Evolutionary conservation across 495 filamentous ascomycete genomes (phyloP).

Genomic region (Aspergillus hancockii): DNA sequence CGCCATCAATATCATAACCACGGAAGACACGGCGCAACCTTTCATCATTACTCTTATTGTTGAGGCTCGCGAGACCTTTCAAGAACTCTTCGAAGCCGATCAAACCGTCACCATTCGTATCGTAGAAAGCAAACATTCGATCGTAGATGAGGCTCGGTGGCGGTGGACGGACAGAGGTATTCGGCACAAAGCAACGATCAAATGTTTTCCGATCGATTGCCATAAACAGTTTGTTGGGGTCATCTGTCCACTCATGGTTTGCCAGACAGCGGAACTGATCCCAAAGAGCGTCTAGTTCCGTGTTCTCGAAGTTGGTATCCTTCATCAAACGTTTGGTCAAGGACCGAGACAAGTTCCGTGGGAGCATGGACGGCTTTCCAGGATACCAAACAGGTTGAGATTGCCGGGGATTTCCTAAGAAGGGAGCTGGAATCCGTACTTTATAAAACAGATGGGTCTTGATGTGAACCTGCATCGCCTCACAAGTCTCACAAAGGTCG

Average conservation of each 20-base stretch:
- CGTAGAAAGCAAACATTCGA: slow-evolving; percentile 95
- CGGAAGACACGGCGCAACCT: slow-evolving; percentile 75
- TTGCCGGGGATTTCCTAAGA: slow-evolving; percentile 64
- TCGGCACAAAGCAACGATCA: slow-evolving; percentile 84
- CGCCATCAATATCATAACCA: slow-evolving; percentile 87
- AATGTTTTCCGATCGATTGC: slow-evolving; percentile 92
- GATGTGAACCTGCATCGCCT: slow-evolving; percentile 78
- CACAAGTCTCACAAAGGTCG: slow-evolving; percentile 87
- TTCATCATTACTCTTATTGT: slow-evolving; percentile 65
- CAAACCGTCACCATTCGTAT: slow-evolving; percentile 80
- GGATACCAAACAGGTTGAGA: slow-evolving; percentile 86
- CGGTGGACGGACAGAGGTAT: slow-evolving; percentile 69
- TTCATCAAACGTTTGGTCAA: slow-evolving; percentile 65
- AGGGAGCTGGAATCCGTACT: slow-evolving; percentile 72
- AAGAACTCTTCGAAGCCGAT: slow-evolving; percentile 96
- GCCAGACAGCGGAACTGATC: slow-evolving; percentile 95
- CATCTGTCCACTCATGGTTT: slow-evolving; percentile 78
- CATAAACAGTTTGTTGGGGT: slow-evolving; percentile 72
- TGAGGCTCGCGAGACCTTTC: slow-evolving; percentile 77
- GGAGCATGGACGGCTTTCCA: slow-evolving; percentile 72
- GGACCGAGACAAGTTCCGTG: slow-evolving; percentile 61
- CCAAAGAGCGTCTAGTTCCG: slow-evolving; percentile 89
- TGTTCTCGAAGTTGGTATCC: slow-evolving; percentile 75
- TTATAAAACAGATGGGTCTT: slow-evolving; percentile 98
- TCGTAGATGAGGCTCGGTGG: slow-evolving; percentile 90